Evolutionary conservation across 1,139 yeast species (phyloP).

Genomic region (Kurtzmaniella natalensis): DNA sequence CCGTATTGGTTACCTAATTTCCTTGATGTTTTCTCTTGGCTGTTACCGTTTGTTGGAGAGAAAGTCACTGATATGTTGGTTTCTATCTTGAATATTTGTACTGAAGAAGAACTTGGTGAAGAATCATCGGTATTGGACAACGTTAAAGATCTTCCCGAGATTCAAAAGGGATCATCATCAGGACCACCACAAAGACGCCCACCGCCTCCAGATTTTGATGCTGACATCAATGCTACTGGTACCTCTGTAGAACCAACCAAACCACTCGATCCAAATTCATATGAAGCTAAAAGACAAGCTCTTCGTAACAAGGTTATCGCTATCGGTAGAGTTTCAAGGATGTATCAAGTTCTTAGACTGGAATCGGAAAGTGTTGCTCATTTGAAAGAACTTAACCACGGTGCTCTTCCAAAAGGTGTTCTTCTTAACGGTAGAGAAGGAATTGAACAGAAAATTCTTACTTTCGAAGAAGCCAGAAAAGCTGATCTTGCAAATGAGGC

Average conservation of each 20-base stretch:
- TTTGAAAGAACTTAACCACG: slow-evolving; percentile 65
- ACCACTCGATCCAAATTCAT: slow-evolving; percentile 12
- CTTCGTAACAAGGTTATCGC: slow-evolving; percentile 88
- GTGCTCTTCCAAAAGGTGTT: slow-evolving; percentile 78
- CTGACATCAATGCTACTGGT: neutral
- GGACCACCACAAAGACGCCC: slow-evolving; percentile 2
- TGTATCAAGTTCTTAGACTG: slow-evolving; percentile 86
- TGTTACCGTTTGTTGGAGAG: slow-evolving; percentile 97
- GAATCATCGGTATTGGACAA: slow-evolving; percentile 48
- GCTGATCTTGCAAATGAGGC: slow-evolving; percentile 86
- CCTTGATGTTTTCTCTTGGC: slow-evolving; percentile 98
- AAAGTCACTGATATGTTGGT: slow-evolving; percentile 91
- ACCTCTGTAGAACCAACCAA: slow-evolving; percentile 7
- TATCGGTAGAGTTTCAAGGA: slow-evolving; percentile 88
- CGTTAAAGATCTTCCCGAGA: slow-evolving; percentile 1
- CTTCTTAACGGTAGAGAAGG: slow-evolving; percentile 82
- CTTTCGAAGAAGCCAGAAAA: slow-evolving; percentile 80
- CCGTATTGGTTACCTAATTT: slow-evolving; percentile 97
- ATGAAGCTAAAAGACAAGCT: slow-evolving; percentile 53
- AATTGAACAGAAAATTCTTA: slow-evolving; percentile 59
- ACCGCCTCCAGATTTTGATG: neutral
- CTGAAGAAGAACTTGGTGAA: slow-evolving; percentile 89
- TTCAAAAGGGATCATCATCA: neutral
- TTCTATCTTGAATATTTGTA: slow-evolving; percentile 85
- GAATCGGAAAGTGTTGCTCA: slow-evolving; percentile 87